Evolutionary conservation across 2,329 filamentous ascomycete genomes (phyloP), one percentile per base, ranked within the genome.

Genomic region (Dactylellina leptospora): DNA sequence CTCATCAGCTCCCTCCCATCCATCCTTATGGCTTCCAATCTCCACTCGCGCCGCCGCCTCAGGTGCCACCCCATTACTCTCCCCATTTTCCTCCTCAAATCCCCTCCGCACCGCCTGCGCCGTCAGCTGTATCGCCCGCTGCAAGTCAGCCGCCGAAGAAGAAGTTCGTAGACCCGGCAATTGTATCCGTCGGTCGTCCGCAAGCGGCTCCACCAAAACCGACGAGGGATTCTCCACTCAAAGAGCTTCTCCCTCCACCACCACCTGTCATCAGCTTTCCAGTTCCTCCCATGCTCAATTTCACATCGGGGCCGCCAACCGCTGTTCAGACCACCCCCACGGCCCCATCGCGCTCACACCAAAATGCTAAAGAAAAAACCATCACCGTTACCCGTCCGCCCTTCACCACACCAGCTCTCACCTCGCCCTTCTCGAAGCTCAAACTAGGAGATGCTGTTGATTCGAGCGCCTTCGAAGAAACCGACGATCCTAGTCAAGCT

Each of bases 391-490:
- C 68, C 2, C 47, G 66, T 25, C 55, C 54, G 6, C 59, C 61
- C 23, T 72, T 71, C 22, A 68, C 66, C 16, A 62, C 56, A 33
- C 59, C 61, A 6, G 60, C 66, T 10, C 27, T 61, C 33, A 66
- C 60, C 38, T 73, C 64, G 6, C 69, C 73, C 10, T 76, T 76
- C 58, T 70, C 59, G 9, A 74, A 74, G 42, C 73, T 76, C 38
- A 74, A 74, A 4, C 51, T 75, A 11, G 60, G 70, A 20, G 70
- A 59, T 16, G 74, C 74, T n/a, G 75, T 73, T 10, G 76, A 77
- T 36, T 77, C 75, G 5, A 77, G 75, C 22, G 75, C 74, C 25
- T 76, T 77, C 45, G 75, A 77, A 56, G 76, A 77, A 56, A 77
- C 76, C 2, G 76, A 77, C 40, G 76, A 77, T 53, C 60, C 73